Percentiles rank a stretch among this genome's conserved stretches.
Conservation (phyloP, 352 stramenopile species). For the Phytopythium boreale region DNA sequence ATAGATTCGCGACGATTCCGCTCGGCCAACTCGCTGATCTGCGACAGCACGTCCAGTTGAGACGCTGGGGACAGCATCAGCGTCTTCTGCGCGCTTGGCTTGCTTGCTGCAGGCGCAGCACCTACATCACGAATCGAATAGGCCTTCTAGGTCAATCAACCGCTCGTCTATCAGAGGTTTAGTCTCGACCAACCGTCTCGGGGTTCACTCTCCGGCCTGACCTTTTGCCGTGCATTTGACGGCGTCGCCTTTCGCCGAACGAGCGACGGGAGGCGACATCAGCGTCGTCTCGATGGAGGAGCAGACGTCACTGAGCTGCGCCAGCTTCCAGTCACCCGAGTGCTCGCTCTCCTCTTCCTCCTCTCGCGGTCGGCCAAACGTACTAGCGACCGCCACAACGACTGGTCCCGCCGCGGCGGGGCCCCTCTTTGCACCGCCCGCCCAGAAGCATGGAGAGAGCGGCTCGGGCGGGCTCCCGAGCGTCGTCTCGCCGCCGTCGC, state of each 20-base stretch:
- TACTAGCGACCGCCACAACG: no score
- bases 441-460: slow-evolving; percentile 40
- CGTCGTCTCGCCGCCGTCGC: slow-evolving; percentile 41
- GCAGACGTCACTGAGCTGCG: background rate
- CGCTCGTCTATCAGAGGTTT: no score
- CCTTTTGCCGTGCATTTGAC: background rate
- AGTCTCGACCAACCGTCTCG: no score
- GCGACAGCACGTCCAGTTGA: slow-evolving; percentile 69
- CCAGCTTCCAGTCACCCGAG: background rate
- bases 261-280: background rate
- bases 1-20: slow-evolving; percentile 11
- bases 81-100: slow-evolving; percentile 8
- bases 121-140: no score
- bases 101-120: background rate
- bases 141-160: no score
- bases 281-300: background rate
- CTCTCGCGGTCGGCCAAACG: background rate
- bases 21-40: slow-evolving; percentile 72
- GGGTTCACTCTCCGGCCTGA: background rate
- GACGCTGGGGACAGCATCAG: slow-evolving; percentile 60
- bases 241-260: background rate
- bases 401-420: background rate
- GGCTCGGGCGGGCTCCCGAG: slow-evolving; percentile 20
- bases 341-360: background rate
- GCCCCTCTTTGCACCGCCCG: background rate